Conservation (phyloP, 768 basidiomycete species). For the Kwoniella bestiolae region DNA sequence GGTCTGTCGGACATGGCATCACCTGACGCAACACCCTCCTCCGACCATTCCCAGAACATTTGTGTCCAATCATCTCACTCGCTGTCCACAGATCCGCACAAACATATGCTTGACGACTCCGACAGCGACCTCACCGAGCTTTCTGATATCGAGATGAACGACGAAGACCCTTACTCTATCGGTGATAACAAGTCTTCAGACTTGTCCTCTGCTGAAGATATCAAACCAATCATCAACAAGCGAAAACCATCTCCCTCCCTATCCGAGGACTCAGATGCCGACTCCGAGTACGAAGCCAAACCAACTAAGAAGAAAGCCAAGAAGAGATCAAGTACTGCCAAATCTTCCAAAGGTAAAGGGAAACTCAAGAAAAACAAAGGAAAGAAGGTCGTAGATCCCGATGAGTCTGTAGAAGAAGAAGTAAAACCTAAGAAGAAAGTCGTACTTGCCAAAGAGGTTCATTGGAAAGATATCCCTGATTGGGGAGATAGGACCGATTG, state of each 20-base stretch:
- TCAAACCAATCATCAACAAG: not conserved
- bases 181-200: not conserved
- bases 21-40: too few relatives aligned
- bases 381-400: not conserved
- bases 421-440: slow-evolving; percentile 9
- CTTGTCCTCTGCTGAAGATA: not conserved
- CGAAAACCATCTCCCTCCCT: not conserved
- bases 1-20: too few relatives aligned
- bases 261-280: not conserved
- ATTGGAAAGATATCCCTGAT: slow-evolving; percentile 34
- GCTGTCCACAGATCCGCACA: not conserved
- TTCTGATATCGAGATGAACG: not conserved
- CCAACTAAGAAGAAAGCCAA: slow-evolving; percentile 10
- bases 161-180: not conserved
- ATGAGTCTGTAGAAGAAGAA: not conserved
- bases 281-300: slow-evolving; percentile 13
- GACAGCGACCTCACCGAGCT: not conserved
- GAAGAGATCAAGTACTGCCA: not conserved
- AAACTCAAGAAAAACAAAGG: slow-evolving; percentile 10
- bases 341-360: slow-evolving; percentile 7
- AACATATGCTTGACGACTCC: not conserved
- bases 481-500: slow-evolving; percentile 27
- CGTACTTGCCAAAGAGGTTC: slow-evolving; percentile 9
- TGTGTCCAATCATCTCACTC: not conserved
- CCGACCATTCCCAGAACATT: too few relatives aligned